Conservation (phyloP, 2,329 filamentous ascomycete species). For the Acrodontium crateriforme region DNA sequence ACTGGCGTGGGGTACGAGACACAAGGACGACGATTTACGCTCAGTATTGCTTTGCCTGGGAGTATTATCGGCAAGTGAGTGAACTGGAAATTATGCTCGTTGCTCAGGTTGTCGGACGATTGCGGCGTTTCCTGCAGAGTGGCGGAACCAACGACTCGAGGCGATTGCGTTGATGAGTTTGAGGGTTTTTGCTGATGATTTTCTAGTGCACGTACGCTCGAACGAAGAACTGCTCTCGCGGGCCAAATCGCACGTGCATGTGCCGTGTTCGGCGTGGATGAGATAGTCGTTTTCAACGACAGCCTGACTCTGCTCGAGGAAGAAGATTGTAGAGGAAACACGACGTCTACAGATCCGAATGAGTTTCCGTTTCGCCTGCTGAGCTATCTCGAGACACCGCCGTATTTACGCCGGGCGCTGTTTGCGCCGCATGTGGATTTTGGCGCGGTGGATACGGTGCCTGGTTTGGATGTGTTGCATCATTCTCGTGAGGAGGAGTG, state of each 20-base stretch:
- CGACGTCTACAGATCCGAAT: slow-evolving; percentile 59
- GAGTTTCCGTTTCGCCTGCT: slow-evolving; percentile 71
- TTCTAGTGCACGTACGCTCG: slow-evolving; percentile 52
- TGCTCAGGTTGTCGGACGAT: too few species aligned
- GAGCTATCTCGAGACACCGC: slow-evolving; percentile 71
- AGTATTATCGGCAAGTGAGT: slow-evolving; percentile 64
- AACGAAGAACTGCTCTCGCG: slow-evolving; percentile 59
- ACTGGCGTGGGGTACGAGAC: too few species aligned
- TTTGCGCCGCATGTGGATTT: slow-evolving; percentile 72
- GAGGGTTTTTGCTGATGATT: too few species aligned
- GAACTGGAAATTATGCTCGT: too few species aligned
- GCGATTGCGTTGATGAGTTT: too few species aligned
- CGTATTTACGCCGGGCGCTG: slow-evolving; percentile 61
- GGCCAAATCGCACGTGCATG: slow-evolving; percentile 68
- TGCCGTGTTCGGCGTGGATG: slow-evolving; percentile 72
- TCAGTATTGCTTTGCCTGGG: slow-evolving; percentile 65
- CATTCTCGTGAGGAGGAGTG: slow-evolving; percentile 65
- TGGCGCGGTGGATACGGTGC: slow-evolving; percentile 55
- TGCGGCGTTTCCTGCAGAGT: too few species aligned
- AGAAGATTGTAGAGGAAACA: slow-evolving; percentile 36
- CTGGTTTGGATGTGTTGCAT: slow-evolving; percentile 72
- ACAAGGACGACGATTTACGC: slow-evolving; percentile 53
- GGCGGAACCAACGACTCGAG: too few species aligned
- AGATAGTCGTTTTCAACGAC: slow-evolving; percentile 72
- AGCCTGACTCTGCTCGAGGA: slow-evolving; percentile 26